A percentile compares a stretch with the other conserved stretches of the same genome.
phyloP scores from a whole-genome alignment of 2,329 filamentous ascomycete species.

The Aspergillus sp. region DNA sequence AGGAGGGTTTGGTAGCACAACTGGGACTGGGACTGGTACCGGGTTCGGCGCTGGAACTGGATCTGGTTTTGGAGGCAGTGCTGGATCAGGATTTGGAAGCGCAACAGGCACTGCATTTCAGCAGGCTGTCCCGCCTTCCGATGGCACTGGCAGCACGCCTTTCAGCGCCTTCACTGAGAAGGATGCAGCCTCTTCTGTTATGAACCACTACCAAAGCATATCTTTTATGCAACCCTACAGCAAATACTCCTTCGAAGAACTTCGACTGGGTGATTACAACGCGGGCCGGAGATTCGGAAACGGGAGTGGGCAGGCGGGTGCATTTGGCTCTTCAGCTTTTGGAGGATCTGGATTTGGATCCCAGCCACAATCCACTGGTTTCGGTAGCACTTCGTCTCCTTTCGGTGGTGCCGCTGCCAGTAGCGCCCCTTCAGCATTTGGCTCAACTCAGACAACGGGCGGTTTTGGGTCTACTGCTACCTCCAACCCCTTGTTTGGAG shows the following conservation, averaged over 20 bases:
- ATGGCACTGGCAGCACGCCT: slow-evolving; percentile 48
- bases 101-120: slow-evolving; percentile 45
- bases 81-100: slow-evolving; percentile 35
- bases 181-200: slow-evolving; percentile 38
- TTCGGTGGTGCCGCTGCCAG: slow-evolving; percentile 36
- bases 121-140: slow-evolving; percentile 39
- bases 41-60: background rate
- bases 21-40: slow-evolving; percentile 7
- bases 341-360: slow-evolving; percentile 47
- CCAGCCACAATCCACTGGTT: slow-evolving; percentile 43
- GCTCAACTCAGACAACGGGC: slow-evolving; percentile 41
- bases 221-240: slow-evolving; percentile 55
- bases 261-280: slow-evolving; percentile 82
- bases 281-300: slow-evolving; percentile 84
- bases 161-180: slow-evolving; percentile 49
- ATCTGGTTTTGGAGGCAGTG: slow-evolving; percentile 27
- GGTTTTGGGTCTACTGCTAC: slow-evolving; percentile 36
- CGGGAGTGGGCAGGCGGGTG: slow-evolving; percentile 73
- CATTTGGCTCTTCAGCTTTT: slow-evolving; percentile 71
- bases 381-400: slow-evolving; percentile 45
- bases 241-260: slow-evolving; percentile 84
- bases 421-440: slow-evolving; percentile 44
- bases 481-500: slow-evolving; percentile 45
- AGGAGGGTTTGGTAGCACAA: slow-evolving; percentile 19
- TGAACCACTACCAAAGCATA: slow-evolving; percentile 51